Evolutionary conservation across 345 rosid genomes (phyloP).

Genomic region (Hypericum perforatum): DNA sequence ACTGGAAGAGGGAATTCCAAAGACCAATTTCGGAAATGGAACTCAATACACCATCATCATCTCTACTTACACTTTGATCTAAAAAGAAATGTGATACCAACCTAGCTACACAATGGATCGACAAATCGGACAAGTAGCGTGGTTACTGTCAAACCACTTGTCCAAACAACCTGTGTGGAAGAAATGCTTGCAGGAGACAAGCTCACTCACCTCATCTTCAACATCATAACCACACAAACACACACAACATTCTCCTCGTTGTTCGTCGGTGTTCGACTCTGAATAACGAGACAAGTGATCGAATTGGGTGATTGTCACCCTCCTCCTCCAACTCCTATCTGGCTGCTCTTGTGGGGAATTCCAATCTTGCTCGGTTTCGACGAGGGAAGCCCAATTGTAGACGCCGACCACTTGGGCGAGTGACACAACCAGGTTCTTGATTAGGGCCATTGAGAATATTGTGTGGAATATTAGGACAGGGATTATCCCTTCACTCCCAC

Average conservation of each 20-base stretch:
- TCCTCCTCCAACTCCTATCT: slow-evolving; percentile 27
- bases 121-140: slow-evolving; percentile 68
- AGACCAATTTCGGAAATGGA: too few relatives aligned
- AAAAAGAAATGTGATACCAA: not conserved
- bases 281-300: slow-evolving; percentile 35
- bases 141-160: slow-evolving; percentile 58
- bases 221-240: slow-evolving; percentile 63
- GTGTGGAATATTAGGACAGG: slow-evolving; percentile 1
- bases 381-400: too few relatives aligned
- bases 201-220: slow-evolving; percentile 74
- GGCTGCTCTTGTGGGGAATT: slow-evolving; percentile 12
- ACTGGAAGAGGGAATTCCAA: too few relatives aligned
- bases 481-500: not conserved
- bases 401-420: too few relatives aligned
- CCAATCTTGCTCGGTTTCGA: slow-evolving; percentile 7
- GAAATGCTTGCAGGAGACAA: slow-evolving; percentile 83
- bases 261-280: too few relatives aligned
- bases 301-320: slow-evolving; percentile 44
- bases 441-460: too few relatives aligned
- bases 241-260: slow-evolving; percentile 61
- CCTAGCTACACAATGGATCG: slow-evolving; percentile 48
- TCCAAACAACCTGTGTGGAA: slow-evolving; percentile 68
- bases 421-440: too few relatives aligned
- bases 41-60: not conserved
- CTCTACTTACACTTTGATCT: not conserved